A percentile compares a stretch with the other conserved stretches of the same genome.
Conservation (phyloP, 2,329 filamentous ascomycete species). For the Phaeosphaeria sp. region DNA sequence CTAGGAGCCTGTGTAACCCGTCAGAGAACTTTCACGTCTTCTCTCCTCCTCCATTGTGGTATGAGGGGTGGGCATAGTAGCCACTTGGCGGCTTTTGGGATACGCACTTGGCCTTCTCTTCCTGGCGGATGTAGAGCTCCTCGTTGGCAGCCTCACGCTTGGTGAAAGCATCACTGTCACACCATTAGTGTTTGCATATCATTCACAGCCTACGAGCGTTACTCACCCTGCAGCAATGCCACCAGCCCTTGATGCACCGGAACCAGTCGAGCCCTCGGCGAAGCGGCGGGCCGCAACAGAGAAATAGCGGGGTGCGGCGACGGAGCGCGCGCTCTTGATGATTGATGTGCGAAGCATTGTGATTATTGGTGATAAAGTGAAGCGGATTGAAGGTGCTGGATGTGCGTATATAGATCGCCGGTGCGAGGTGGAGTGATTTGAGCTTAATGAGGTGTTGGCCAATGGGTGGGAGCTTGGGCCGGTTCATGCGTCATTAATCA, state of each 20-base stretch:
- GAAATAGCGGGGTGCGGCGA: conserved; percentile 50
- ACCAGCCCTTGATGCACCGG: conserved; percentile 49
- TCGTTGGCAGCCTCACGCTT: conserved; percentile 88
- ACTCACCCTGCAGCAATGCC: conserved; percentile 47
- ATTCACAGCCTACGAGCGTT: background rate
- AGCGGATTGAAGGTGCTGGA: conserved; percentile 10
- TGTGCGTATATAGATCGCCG: conserved; percentile 20
- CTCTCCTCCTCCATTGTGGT: background rate
- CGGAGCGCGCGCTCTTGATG: conserved; percentile 49
- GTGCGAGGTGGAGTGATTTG: conserved; percentile 35
- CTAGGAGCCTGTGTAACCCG: conserved; percentile 61
- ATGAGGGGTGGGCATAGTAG: background rate
- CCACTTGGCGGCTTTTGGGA: background rate
- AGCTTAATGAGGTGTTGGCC: conserved; percentile 7
- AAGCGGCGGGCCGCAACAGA: conserved; percentile 51
- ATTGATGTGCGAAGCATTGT: conserved; percentile 49
- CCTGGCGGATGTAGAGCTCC: conserved; percentile 81
- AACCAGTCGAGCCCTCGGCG: conserved; percentile 55
- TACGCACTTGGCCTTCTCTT: conserved; percentile 82
- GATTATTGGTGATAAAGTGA: conserved; percentile 8
- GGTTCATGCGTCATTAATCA: conserved; percentile 28
- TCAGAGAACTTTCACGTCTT: conserved; percentile 16
- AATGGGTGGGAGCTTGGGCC: conserved; percentile 18
- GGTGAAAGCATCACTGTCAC: conserved; percentile 83
- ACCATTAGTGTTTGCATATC: conserved; percentile 10